These are phyloP conservation scores for Panicum miliaceum DNA, from an alignment of 176 grass and related monocot genomes.

Conservation along the genomic window DNA sequence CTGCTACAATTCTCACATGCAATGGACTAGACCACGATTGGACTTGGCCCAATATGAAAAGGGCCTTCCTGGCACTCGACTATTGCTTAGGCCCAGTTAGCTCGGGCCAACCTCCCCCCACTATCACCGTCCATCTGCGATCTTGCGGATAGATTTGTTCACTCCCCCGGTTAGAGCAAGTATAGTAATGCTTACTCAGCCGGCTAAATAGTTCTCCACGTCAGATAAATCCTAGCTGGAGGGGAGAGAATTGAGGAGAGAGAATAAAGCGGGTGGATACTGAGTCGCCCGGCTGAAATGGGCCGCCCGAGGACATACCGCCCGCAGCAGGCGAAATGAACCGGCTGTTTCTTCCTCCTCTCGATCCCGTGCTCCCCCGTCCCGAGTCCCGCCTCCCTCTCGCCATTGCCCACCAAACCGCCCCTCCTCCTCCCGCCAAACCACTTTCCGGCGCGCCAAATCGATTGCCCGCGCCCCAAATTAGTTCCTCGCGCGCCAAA, in stretches of 20 bases:
- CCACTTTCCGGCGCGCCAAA: neutral
- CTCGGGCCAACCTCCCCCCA: no score
- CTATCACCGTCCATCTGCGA: neutral
- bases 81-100: neutral
- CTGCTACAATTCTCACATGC: no score
- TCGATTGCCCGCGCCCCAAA: neutral
- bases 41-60: no score
- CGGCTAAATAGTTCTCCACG: neutral
- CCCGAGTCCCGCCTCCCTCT: no score
- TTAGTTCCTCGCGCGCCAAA: neutral
- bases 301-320: neutral
- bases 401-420: neutral
- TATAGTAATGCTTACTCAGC: neutral
- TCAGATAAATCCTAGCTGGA: neutral
- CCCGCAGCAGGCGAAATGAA: neutral
- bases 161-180: neutral
- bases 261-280: neutral
- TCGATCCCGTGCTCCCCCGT: neutral
- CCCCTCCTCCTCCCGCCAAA: neutral
- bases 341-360: neutral
- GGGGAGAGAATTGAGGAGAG: neutral
- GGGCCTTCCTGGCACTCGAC: no score
- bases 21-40: no score
- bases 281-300: neutral
- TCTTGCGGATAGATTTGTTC: neutral